A percentile compares a stretch with the other conserved stretches of the same genome.
These are phyloP conservation scores for Fusarium continuum DNA, from an alignment of 2,329 filamentous ascomycete genomes.

Conservation along the genomic window DNA sequence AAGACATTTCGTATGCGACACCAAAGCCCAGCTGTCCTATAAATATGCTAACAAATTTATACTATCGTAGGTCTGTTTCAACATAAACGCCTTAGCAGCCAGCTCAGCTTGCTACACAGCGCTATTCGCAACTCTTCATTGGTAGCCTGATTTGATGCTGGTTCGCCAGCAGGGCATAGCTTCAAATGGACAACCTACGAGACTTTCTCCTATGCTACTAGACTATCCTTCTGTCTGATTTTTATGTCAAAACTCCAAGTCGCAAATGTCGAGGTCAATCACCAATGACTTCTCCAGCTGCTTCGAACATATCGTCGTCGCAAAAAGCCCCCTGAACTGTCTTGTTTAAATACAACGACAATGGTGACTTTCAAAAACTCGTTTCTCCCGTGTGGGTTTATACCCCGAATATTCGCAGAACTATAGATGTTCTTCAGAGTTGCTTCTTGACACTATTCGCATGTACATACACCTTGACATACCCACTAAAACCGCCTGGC, in stretches of 20 bases:
- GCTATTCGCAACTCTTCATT: background rate
- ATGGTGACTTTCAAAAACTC: background rate
- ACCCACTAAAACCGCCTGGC: slow-evolving; percentile 23
- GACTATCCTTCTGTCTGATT: background rate
- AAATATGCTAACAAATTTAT: no score
- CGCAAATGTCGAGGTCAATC: background rate
- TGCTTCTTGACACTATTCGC: slow-evolving; percentile 48
- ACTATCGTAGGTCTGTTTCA: background rate
- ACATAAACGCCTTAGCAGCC: background rate
- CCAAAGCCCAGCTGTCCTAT: no score
- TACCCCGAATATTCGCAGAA: background rate
- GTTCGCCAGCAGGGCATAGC: background rate
- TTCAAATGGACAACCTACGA: no score
- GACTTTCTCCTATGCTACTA: no score
- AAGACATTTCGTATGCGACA: no score
- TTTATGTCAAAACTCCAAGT: no score
- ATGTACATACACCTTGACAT: slow-evolving; percentile 52
- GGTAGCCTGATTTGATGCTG: background rate
- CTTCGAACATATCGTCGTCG: background rate
- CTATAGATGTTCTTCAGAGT: slow-evolving; percentile 44
- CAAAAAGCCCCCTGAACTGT: background rate
- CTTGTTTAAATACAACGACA: background rate
- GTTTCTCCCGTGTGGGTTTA: background rate
- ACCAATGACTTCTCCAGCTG: background rate
- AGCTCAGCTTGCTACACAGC: background rate